Evolutionary conservation across 495 filamentous ascomycete species (phyloP).

Genomic region (Halenospora varia): DNA sequence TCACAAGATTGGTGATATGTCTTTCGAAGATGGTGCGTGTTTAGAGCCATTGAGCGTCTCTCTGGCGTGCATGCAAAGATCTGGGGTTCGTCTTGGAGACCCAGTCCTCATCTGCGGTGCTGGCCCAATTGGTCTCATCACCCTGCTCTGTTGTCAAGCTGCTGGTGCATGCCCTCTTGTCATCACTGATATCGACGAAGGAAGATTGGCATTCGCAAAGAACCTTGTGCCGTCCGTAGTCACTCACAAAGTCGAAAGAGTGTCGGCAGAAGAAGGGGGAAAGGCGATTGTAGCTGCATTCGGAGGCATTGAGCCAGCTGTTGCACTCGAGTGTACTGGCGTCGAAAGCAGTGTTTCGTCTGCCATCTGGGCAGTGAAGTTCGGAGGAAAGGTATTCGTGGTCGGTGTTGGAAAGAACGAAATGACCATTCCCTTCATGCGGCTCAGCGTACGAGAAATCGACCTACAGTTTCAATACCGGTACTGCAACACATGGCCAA

Average conservation of each 20-base stretch:
- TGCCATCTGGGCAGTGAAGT: conserved; percentile 84
- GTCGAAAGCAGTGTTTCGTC: conserved; percentile 84
- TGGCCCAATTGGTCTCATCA: conserved; percentile 86
- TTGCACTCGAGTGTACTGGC: conserved; percentile 86
- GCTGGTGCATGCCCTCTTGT: conserved; percentile 83
- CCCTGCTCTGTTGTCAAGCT: conserved; percentile 73
- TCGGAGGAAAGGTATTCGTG: conserved; percentile 90
- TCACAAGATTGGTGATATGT: conserved; percentile 88
- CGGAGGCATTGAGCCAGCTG: conserved; percentile 62
- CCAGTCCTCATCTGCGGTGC: conserved; percentile 83
- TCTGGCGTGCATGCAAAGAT: conserved; percentile 77
- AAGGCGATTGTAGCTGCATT: conserved; percentile 60
- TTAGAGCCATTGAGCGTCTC: conserved; percentile 84
- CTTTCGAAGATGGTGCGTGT: conserved; percentile 81
- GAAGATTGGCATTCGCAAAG: conserved; percentile 78
- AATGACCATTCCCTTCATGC: conserved; percentile 92
- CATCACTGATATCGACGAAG: conserved; percentile 89
- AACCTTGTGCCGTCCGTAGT: conserved; percentile 65
- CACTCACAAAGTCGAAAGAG: conserved; percentile 72
- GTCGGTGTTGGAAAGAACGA: conserved; percentile 92
- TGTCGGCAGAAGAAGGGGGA: conserved; percentile 65
- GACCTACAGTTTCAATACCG: conserved; percentile 95
- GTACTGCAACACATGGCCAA: conserved; percentile 92
- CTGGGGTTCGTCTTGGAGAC: conserved; percentile 74
- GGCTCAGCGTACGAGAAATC: conserved; percentile 82